Base-by-base conservation (phyloP, 2,329 filamentous ascomycete genomes). In the Cryphonectria parasitica region DNA sequence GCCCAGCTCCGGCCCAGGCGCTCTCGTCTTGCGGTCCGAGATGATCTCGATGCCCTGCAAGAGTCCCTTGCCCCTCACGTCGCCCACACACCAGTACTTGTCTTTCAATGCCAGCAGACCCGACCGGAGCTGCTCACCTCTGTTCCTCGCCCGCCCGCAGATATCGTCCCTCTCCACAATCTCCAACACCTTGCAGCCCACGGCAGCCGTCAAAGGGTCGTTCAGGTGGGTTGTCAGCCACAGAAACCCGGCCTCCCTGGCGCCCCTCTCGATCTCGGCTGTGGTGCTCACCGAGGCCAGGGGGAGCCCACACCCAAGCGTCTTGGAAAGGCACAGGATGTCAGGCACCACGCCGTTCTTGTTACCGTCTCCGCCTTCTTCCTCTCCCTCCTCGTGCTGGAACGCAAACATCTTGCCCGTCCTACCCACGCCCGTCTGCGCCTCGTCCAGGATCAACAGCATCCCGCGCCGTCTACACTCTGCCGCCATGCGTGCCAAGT, bases 351-450 rank as follows among this genome's bases (percentile, higher is more conserved):
- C 74, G 39, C 36, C 36, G 36, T 39, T 7, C 11, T 45, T 39
- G 8, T 39, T 39, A 10, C 43, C 43, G 4, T 22, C 77, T 45
- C 43, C 41, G 5, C 41, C 41, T 36, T 43, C 43, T 22, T 45
- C 43, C 13, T 19, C 17, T 22, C 19, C 83, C 67, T 85, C 84
- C 69, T 86, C 82, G 67, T 87, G 79, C 70, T 88, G 79, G 64
- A 90, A 86, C 0, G 87, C 89, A 66, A 90, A 89, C 82, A 91
- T 86, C 1, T 85, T 77, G 0, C 88, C 88, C 0, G 83, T 85
- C 0, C 88, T 81, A 0, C 87, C 87, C 2, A 90, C 80, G 0
- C 85, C 87, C 0, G 88, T 89, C 77, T 89, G 88, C 0, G 88
- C 87, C 75, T 89, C 88, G 72, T 90, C 88, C 22, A 89, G 77